These are phyloP conservation scores for Elsinoe australis DNA, from an alignment of 2,329 filamentous ascomycete genomes.

Conservation along the genomic window DNA sequence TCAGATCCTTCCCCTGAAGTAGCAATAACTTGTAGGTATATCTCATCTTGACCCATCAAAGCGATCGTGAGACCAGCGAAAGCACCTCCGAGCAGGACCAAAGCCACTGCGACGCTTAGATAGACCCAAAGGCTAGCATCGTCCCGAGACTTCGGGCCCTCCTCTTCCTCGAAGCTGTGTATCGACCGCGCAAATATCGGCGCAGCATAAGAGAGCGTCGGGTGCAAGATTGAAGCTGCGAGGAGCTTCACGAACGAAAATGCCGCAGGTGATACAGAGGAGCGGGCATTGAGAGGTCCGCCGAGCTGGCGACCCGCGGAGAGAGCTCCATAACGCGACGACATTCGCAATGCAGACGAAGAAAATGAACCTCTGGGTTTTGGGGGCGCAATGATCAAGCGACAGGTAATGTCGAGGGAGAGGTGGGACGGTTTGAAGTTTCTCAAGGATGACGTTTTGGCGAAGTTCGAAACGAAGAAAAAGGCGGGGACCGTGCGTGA, in stretches of 20 bases:
- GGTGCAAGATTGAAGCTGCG: conserved; percentile 19
- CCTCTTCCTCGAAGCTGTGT: conserved; percentile 20
- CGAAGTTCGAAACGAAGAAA: no score
- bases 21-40: conserved; percentile 91
- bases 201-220: conserved; percentile 19
- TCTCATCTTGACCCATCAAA: conserved; percentile 79
- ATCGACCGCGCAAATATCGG: conserved; percentile 18
- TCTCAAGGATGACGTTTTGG: no score
- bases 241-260: conserved; percentile 21
- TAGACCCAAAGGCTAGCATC: conserved; percentile 73
- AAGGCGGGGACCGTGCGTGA: no score
- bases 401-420: not conserved
- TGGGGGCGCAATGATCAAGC: no score
- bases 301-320: conserved; percentile 14
- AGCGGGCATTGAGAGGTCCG: not conserved
- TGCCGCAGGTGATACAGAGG: conserved; percentile 18
- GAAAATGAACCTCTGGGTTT: no score
- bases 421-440: not conserved
- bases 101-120: conserved; percentile 64
- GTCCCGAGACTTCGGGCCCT: conserved; percentile 25
- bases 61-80: conserved; percentile 93
- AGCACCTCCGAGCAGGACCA: conserved; percentile 82
- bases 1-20: conserved; percentile 79
- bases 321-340: conserved; percentile 19
- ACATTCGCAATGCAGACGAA: conserved; percentile 17